phyloP scores from a whole-genome alignment of 106 monocot species.

The Acanthochlamys bracteata region DNA sequence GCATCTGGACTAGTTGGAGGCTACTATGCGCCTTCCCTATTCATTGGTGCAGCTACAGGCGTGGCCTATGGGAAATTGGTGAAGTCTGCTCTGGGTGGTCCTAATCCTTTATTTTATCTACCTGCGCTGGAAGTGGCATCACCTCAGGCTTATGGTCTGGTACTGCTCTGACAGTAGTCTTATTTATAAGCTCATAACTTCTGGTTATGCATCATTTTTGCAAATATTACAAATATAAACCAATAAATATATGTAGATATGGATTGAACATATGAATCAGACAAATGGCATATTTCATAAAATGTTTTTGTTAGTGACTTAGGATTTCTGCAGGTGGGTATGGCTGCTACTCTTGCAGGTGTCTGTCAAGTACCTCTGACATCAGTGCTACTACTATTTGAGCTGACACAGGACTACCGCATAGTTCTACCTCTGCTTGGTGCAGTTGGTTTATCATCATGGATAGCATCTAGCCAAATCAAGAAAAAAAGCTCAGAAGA shows the following conservation, averaged over 20 bases:
- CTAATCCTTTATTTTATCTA: conserved; percentile 43
- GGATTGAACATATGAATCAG: not conserved
- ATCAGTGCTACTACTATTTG: conserved; percentile 86
- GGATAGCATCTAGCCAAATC: conserved; percentile 61
- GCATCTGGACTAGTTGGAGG: conserved; percentile 93
- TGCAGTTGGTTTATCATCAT: conserved; percentile 86
- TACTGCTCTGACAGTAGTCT: conserved; percentile 10
- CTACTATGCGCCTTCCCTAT: conserved; percentile 96
- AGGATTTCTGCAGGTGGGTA: conserved; percentile 57
- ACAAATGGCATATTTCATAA: not conserved
- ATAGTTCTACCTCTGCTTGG: conserved; percentile 91
- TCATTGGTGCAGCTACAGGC: conserved; percentile 95
- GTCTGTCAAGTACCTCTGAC: conserved; percentile 91
- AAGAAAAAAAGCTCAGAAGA: conserved; percentile 15
- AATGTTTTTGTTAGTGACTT: not conserved
- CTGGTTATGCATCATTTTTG: no score
- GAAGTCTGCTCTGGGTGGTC: conserved; percentile 28
- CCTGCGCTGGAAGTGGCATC: conserved; percentile 74
- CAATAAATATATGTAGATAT: no score
- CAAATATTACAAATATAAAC: no score
- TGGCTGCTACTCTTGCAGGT: conserved; percentile 95
- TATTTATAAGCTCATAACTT: not conserved
- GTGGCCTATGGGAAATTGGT: conserved; percentile 90
- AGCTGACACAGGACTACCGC: conserved; percentile 87
- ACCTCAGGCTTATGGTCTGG: conserved; percentile 97